These are phyloP conservation scores for Ceratobasidium sp. DNA, from an alignment of 1,284 basidiomycete species.

Conservation along the genomic window DNA sequence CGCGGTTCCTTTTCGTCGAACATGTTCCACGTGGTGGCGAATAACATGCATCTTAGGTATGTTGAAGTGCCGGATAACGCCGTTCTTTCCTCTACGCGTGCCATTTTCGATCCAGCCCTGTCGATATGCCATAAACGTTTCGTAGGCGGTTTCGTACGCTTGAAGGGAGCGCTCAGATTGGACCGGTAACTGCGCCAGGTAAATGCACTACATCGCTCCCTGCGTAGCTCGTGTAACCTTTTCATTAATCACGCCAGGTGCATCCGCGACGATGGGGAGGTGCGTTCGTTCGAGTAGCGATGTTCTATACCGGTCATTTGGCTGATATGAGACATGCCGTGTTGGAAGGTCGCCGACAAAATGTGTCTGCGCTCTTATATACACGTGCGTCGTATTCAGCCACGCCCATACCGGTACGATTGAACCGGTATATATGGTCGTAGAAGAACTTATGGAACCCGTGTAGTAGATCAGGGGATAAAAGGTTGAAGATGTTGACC, in stretches of 20 bases:
- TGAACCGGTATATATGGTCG: slow-evolving; percentile 26
- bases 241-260: slow-evolving; percentile 38
- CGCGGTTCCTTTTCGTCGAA: slow-evolving; percentile 12
- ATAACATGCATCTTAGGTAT: slow-evolving; percentile 45
- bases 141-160: slow-evolving; percentile 16
- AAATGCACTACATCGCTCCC: slow-evolving; percentile 25
- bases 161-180: slow-evolving; percentile 28
- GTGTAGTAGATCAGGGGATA: slow-evolving; percentile 39
- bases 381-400: slow-evolving; percentile 23
- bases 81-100: slow-evolving; percentile 16
- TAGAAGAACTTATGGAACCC: slow-evolving; percentile 41
- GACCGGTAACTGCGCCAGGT: slow-evolving; percentile 30
- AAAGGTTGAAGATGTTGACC: slow-evolving; percentile 16
- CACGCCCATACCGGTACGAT: slow-evolving; percentile 16
- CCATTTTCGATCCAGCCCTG: slow-evolving; percentile 36
- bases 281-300: slow-evolving; percentile 28
- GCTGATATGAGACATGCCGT: slow-evolving; percentile 14
- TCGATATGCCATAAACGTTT: slow-evolving; percentile 15
- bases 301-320: slow-evolving; percentile 43
- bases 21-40: slow-evolving; percentile 16
- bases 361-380: neutral
- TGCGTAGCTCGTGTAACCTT: slow-evolving; percentile 30
- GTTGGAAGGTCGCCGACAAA: slow-evolving; percentile 23
- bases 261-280: slow-evolving; percentile 21
- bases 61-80: slow-evolving; percentile 18